phyloP scores from a whole-genome alignment of 768 basidiomycete species.

The Naganishia vaughanmartiniae region DNA sequence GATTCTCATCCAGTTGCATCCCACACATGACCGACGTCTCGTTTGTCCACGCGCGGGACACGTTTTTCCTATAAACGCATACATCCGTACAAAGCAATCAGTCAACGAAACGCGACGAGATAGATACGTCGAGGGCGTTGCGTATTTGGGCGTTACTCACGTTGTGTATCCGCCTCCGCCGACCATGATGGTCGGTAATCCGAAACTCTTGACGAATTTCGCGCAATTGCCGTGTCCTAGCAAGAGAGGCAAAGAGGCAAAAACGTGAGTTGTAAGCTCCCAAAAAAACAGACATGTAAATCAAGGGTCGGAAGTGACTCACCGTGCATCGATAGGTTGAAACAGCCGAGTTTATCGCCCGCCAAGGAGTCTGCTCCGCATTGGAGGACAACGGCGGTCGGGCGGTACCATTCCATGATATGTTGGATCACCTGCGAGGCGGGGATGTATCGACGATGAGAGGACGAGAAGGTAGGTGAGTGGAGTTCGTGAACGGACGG shows the following conservation, averaged over 20 bases:
- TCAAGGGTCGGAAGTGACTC: constrained; percentile 11
- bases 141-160: constrained; percentile 35
- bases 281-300: too few species aligned
- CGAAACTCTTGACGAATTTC: constrained; percentile 74
- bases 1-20: constrained; percentile 60
- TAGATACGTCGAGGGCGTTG: neutral
- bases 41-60: constrained; percentile 90
- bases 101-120: neutral
- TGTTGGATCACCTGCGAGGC: constrained; percentile 72
- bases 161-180: constrained; percentile 97
- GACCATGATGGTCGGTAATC: constrained; percentile 81
- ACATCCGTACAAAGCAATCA: too few species aligned
- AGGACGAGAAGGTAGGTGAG: neutral
- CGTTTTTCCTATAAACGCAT: constrained; percentile 64
- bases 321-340: constrained; percentile 96
- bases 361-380: constrained; percentile 96
- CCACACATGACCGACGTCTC: constrained; percentile 96
- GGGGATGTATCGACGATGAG: neutral
- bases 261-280: too few species aligned
- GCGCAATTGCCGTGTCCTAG: constrained; percentile 86
- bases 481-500: neutral
- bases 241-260: neutral
- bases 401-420: constrained; percentile 92
- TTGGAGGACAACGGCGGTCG: constrained; percentile 91
- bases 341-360: constrained; percentile 90